Base-by-base conservation (phyloP, 2,329 filamentous ascomycete species). In the Penicillium italicum region DNA sequence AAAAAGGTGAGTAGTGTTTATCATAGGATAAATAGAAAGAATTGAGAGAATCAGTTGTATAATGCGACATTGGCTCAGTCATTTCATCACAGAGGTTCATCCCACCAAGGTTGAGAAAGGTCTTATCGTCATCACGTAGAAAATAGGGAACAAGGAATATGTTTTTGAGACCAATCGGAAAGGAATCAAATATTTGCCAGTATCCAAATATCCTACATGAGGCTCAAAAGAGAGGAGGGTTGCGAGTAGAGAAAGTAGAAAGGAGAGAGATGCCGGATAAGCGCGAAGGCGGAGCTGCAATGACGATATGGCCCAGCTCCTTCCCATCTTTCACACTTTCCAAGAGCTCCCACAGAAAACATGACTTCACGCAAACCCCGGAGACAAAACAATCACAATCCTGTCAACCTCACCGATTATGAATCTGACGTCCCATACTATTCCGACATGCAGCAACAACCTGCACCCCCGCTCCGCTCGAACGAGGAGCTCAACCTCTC, bases 401-500 rank as follows among this genome's bases (percentile, higher is more conserved):
- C 59, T 47, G 45, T 54, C 22, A 67, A 71, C 53, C 61, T 68
- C 53, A 75, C 74, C 18, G 85, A 88, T 72, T 87, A 88, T 75
- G 85, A 89, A 65, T 87, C 85, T 58, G 86, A 88, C 70, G 81
- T 80, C 20, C 79, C 78, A 61, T 81, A 83, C 56, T 59, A 71
- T 52, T 74, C 74, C 55, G 74, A 76, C 57, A 66, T 67, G 33
- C 64, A 66, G 20, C 65, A 68, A 46, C 60, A 60, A 16, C 71
- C 73, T 28, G 78, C 79, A 40, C 78, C 79, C 51, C 72, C 76
- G 34, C 61, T 66, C 7, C 86, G 89, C 62, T 87, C 87, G 60
- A 94, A 92, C 73, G 89, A 88, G 53, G 88, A 95, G 63, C 86
- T 97, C 68, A 97, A 97, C 77, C 81, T 96, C 62, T 81, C 85